Conservation (phyloP, 371 early-diverging fungal species). For the Gilbertella persicaria region DNA sequence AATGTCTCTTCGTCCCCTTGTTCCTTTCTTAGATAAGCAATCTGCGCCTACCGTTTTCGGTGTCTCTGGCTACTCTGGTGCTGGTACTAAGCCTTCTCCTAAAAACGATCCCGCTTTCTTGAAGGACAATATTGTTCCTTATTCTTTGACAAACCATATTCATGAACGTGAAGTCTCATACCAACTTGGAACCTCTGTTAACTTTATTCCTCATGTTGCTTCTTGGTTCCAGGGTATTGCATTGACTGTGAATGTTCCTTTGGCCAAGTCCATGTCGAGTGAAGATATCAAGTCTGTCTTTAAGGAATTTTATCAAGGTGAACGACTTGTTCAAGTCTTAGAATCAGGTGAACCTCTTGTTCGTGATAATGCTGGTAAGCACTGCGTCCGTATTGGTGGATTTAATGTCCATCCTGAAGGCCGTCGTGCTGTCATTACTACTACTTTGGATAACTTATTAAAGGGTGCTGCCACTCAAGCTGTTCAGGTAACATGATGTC, state of each 20-base stretch:
- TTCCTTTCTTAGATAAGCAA: slow-evolving; percentile 61
- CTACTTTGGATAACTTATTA: slow-evolving; percentile 93
- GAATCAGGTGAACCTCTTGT: slow-evolving; percentile 81
- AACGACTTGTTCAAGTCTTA: slow-evolving; percentile 79
- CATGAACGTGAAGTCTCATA: slow-evolving; percentile 92
- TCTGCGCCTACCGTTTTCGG: slow-evolving; percentile 86
- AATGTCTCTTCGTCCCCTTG: slow-evolving; percentile 81
- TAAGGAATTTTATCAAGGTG: slow-evolving; percentile 70
- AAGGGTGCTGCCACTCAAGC: slow-evolving; percentile 98
- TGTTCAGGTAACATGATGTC: slow-evolving; percentile 58
- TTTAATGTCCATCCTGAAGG: slow-evolving; percentile 81
- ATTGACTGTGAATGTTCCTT: slow-evolving; percentile 85
- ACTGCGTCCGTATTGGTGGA: slow-evolving; percentile 89
- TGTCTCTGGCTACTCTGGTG: slow-evolving; percentile 96
- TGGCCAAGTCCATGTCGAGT: slow-evolving; percentile 65
- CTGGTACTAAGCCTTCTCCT: slow-evolving; percentile 93
- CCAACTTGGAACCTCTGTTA: slow-evolving; percentile 65
- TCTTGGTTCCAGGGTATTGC: slow-evolving; percentile 93
- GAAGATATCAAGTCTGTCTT: slow-evolving; percentile 72
- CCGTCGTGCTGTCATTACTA: slow-evolving; percentile 85
- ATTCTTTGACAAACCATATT: slow-evolving; percentile 91
- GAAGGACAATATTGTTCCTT: slow-evolving; percentile 87
- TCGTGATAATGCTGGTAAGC: slow-evolving; percentile 82
- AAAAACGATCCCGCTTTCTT: slow-evolving; percentile 90
- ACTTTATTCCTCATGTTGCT: slow-evolving; percentile 92